Evolutionary conservation across 2,329 filamentous ascomycete genomes (phyloP), one percentile per base, ranked within the genome.

Genomic region (Elsinoe australis): DNA sequence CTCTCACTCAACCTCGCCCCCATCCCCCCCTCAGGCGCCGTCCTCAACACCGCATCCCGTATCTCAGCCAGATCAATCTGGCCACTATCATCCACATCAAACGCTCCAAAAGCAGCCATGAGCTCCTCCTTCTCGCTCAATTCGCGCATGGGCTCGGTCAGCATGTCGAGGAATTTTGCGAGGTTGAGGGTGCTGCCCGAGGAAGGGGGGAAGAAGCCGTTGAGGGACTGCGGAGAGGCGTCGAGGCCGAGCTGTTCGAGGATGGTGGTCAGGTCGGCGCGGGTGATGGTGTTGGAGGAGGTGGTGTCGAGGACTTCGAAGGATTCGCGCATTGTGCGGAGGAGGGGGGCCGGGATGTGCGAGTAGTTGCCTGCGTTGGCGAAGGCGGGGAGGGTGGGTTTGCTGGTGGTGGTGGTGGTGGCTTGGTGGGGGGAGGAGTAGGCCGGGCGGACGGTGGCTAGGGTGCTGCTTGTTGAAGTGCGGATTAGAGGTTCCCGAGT

Each of bases 21-120:
- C 19, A 61, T 59, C 31, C 79, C 75, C 14, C 85, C 86, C 56
- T 94, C 87, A 0, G 87, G 86, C 0, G 81, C 80, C 1, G 88
- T 95, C 55, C 88, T 78, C 32, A 95, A 67, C 35, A 98, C 65
- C 0, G 90, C 87, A 56, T 92, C 86, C 36, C 85, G 80, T 53
- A 98, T 68, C 64, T 95, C 87, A 0, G 71, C 76, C 15, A 94
- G 69, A 61, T 96, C 88, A 31, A 96, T 80, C 65, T 95, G 88
- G 2, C 92, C 92, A 58, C 85, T 92, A 63, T 98, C 92, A 54
- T 94, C 88, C 53, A 94, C 86, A 61, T 98, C 92, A 62, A 96
- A 96, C 0, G 92, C 92, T 2, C 87, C 87, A 56, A 98, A 90
- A 0, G 92, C 92, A 1, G 88, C 90, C 15, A 87, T 71, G 7